Conservation (phyloP, 768 basidiomycete genomes). For the Pilatotrama ljubarskyi region DNA sequence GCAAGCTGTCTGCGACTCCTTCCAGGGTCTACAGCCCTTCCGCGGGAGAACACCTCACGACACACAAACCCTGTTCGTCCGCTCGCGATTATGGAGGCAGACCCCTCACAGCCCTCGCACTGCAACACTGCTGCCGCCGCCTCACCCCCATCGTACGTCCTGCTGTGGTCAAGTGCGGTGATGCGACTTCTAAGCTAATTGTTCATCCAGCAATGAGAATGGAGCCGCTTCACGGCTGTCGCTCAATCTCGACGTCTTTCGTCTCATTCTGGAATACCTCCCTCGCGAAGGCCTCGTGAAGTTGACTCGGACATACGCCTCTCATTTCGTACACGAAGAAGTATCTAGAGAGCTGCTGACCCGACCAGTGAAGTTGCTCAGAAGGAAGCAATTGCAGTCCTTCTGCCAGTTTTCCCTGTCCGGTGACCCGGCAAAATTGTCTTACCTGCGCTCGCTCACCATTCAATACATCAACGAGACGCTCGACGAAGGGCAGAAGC, state of each 20-base stretch:
- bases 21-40: too few species aligned
- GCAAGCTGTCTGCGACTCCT: too few species aligned
- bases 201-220: too few species aligned
- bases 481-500: neutral
- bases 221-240: too few species aligned
- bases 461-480: neutral
- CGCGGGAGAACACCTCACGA: too few species aligned
- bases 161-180: too few species aligned
- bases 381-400: neutral
- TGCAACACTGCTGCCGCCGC: too few species aligned
- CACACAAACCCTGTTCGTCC: too few species aligned
- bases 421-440: neutral
- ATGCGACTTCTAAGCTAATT: too few species aligned
- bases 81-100: too few species aligned
- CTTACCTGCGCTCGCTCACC: neutral
- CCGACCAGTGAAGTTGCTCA: neutral
- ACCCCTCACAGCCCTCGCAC: too few species aligned
- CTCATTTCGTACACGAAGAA: neutral
- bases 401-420: neutral
- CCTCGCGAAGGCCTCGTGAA: neutral
- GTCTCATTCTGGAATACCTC: neutral
- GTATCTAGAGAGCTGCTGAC: neutral
- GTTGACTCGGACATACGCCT: neutral
- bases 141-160: too few species aligned
- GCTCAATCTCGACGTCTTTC: conserved; percentile 4